Evolutionary conservation across 805 yeast genomes (phyloP).

Genomic region (Candida montana): DNA sequence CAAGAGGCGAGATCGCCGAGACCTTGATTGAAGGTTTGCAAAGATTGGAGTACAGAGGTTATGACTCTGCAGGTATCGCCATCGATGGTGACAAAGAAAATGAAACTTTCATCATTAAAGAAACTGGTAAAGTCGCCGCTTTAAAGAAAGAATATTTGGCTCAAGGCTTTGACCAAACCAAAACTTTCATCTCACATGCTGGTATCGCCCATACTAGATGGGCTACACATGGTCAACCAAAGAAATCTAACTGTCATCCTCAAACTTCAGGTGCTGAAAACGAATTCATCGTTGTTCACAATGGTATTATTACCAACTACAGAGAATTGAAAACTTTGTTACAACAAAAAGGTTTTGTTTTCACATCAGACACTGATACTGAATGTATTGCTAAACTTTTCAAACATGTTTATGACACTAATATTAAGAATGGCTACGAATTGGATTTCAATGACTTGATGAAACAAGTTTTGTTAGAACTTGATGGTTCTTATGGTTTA

Average conservation of each 20-base stretch:
- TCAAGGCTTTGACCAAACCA: conserved; percentile 49
- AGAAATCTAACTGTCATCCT: conserved; percentile 86
- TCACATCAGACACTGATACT: conserved; percentile 93
- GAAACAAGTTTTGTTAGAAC: conserved; percentile 84
- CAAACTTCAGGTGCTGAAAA: conserved; percentile 80
- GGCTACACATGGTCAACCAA: conserved; percentile 99
- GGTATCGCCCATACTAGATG: conserved; percentile 99
- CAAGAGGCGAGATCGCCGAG: conserved; percentile 88
- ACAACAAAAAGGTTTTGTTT: conserved; percentile 68
- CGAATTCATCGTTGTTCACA: conserved; percentile 91
- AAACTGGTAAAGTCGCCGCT: conserved; percentile 86
- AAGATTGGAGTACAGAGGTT: conserved; percentile 95
- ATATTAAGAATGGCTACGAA: conserved; percentile 63
- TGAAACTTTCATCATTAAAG: conserved; percentile 69
- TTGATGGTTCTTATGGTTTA: conserved; percentile 97
- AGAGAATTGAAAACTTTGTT: conserved; percentile 84
- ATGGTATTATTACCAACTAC: conserved; percentile 96
- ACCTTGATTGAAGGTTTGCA: conserved; percentile 82
- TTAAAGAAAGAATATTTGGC: conserved; percentile 60
- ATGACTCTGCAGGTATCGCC: conserved; percentile 96
- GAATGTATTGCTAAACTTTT: conserved; percentile 96
- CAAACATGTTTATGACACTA: conserved; percentile 82
- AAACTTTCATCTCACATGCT: conserved; percentile 74
- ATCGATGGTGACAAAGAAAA: conserved; percentile 81
- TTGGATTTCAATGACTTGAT: conserved; percentile 89